A percentile compares a stretch with the other conserved stretches of the same genome.
These are phyloP conservation scores for Globisporangium spinosum DNA, from an alignment of 352 stramenopile genomes.

Conservation along the genomic window DNA sequence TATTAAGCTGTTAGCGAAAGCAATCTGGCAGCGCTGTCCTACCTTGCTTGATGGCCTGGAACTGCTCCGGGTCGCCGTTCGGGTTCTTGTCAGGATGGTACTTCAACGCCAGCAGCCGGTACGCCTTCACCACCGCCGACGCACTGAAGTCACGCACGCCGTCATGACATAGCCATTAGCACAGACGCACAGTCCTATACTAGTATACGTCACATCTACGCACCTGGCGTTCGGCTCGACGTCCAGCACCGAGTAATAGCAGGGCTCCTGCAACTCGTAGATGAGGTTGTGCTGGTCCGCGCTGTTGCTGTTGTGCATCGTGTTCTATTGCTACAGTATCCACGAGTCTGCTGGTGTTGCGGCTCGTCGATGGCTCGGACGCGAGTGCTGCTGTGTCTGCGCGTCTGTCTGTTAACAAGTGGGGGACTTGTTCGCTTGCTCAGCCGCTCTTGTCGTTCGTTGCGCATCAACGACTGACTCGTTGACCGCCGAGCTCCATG, in stretches of 20 bases:
- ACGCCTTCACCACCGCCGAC: conserved; percentile 93
- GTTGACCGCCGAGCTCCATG: background rate
- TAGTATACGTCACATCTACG: background rate
- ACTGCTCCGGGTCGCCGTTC: conserved; percentile 83
- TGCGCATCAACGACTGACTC: background rate
- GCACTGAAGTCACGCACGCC: conserved; percentile 41
- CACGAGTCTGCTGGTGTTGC: background rate
- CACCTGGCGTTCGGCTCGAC: conserved; percentile 59
- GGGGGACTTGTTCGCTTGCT: background rate
- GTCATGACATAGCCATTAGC: background rate
- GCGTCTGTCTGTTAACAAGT: background rate
- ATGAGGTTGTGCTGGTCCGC: conserved; percentile 23
- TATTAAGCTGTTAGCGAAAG: too few species aligned
- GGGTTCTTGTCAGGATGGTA: conserved; percentile 97
- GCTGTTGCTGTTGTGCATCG: conserved; percentile 21
- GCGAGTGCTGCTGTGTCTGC: background rate
- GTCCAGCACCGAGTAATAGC: conserved; percentile 70
- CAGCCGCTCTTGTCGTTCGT: conserved; percentile 1
- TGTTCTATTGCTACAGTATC: background rate
- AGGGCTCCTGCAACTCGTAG: conserved; percentile 49
- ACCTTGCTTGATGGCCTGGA: conserved; percentile 76
- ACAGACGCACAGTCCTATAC: background rate
- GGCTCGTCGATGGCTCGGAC: background rate
- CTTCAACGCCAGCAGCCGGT: conserved; percentile 91
- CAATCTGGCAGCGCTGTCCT: background rate